Conservation (phyloP, 192 early-diverging fungal species). For the Backusella morwellensis region DNA sequence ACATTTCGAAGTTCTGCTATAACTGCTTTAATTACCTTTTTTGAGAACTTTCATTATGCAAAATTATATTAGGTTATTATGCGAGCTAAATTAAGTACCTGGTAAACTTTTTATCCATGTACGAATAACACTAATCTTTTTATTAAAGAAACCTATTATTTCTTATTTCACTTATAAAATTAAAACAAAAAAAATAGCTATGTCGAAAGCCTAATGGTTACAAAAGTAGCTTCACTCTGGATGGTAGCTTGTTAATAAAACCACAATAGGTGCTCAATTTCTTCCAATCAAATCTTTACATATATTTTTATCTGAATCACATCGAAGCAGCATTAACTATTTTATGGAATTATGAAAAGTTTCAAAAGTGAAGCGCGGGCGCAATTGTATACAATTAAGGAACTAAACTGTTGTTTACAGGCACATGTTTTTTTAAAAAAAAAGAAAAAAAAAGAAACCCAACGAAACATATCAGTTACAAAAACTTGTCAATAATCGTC, state of each 20-base stretch:
- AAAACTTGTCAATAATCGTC: background rate
- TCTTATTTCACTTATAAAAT: too few relatives aligned
- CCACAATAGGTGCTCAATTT: background rate
- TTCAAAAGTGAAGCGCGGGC: background rate
- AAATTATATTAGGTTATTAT: background rate
- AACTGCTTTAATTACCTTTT: background rate
- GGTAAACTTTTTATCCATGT: background rate
- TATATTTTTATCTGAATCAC: background rate
- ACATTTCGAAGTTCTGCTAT: background rate
- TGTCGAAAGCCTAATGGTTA: too few relatives aligned
- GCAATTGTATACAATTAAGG: background rate
- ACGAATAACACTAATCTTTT: too few relatives aligned
- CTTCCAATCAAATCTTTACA: background rate
- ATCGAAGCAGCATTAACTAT: background rate
- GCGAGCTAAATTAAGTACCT: background rate
- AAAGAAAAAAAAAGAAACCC: too few relatives aligned
- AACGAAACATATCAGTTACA: background rate
- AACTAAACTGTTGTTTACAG: background rate
- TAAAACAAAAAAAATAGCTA: too few relatives aligned
- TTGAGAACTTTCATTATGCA: background rate
- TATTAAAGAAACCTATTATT: background rate
- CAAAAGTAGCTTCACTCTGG: too few relatives aligned
- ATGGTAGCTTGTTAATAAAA: background rate
- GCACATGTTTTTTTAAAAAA: too few relatives aligned
- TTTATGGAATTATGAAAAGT: background rate